phyloP scores from a whole-genome alignment of 306 rosid species.

The Heteromeles arbutifolia region DNA sequence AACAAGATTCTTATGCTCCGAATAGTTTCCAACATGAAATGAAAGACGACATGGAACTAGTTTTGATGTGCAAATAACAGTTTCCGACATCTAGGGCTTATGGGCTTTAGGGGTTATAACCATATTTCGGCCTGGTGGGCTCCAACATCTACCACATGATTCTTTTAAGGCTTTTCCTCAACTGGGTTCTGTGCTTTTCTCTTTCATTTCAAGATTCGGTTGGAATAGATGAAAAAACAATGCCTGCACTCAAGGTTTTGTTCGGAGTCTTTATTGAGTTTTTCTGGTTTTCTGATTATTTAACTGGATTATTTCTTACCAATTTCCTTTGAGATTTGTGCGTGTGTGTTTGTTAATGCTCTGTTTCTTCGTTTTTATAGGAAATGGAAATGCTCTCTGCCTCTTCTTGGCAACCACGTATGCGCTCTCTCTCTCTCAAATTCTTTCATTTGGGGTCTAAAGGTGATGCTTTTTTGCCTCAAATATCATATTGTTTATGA shows the following conservation, averaged over 20 bases:
- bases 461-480: neutral
- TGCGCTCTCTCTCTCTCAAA: neutral
- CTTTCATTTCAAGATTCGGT: neutral
- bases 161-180: neutral
- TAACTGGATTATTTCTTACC: neutral
- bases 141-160: no score
- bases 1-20: no score
- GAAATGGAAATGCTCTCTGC: constrained; percentile 78
- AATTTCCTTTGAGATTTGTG: no score
- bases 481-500: neutral
- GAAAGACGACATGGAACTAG: no score
- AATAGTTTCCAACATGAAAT: no score
- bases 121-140: no score
- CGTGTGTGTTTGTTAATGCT: neutral
- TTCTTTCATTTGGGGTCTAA: no score
- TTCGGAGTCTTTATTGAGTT: constrained; percentile 70
- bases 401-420: constrained; percentile 87
- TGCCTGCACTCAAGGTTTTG: constrained; percentile 51
- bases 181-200: neutral
- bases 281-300: neutral
- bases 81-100: no score
- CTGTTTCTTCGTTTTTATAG: constrained; percentile 18
- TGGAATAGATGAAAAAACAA: neutral
- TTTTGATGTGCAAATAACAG: no score
- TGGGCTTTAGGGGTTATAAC: no score